Base-by-base conservation (phyloP, 2,329 filamentous ascomycete genomes). In the Alternaria arborescens region DNA sequence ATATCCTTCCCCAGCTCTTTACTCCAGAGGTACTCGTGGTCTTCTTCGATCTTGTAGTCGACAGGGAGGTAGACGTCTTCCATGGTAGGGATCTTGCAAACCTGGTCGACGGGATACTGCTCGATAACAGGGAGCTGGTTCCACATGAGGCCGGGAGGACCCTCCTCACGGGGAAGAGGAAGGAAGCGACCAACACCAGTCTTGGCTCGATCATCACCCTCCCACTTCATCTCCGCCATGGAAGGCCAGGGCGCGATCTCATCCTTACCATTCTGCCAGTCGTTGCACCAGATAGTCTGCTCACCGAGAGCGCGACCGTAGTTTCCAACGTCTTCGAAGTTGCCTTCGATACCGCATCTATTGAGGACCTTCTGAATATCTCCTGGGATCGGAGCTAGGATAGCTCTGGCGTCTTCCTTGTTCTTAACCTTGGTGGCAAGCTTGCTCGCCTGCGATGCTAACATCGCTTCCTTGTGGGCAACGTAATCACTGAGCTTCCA, bases 121-220 rank as follows among this genome's bases (percentile, higher is more conserved):
- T 73, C 71, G 20, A 82, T 53, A 24, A 74, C 71, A 6, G 73
- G 68, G 2, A 80, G 73, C 55, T 82, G 78, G 55, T 76, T 75
- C 81, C 81, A 84, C 6, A 71, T 69, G 18, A 82, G 76, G 3
- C 75, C 77, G 5, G 71, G 69, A 47, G 80, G 78, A n/a, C 75
- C 76, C 7, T 73, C 66, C 47, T 82, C 77, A 6, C 82, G 79
- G 32, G 82, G 82, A 11, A 80, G 66, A n/a, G 79, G 77, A 5
- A 79, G 70, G 64, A 78, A 83, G 18, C 82, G 70, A 22, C 81
- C 80, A 43, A 78, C 75, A 34, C 70, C 71, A 3, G 80, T 83
- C 42, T 81, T 77, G 14, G 82, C 79, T 11, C 82, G 78, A 32
- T 81, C 81, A 41, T 82, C 79, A 0, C 82, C 82, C 62, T 84